A percentile compares a stretch with the other conserved stretches of the same genome.
Conservation (phyloP, 139 green algal genomes). For the Mychonastes homosphaera region DNA sequence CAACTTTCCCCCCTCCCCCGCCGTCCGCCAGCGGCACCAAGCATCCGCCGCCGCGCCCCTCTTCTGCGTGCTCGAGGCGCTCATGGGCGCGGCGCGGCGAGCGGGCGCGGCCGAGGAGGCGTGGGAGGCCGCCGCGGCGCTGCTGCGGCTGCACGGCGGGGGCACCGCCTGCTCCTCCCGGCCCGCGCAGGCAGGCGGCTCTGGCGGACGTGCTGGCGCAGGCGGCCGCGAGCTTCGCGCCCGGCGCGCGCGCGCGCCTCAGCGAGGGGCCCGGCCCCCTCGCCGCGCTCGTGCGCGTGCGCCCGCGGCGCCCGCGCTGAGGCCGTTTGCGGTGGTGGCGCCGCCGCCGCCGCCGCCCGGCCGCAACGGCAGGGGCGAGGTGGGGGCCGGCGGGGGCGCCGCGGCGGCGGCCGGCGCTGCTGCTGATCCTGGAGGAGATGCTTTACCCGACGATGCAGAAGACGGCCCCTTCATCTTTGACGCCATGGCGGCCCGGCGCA, state of each 20-base stretch:
- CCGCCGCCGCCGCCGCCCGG: too few species aligned
- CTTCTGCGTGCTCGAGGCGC: slow-evolving; percentile 12
- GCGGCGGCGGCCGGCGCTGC: background rate
- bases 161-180: too few species aligned
- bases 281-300: background rate
- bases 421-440: background rate
- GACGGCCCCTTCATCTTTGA: background rate
- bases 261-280: background rate
- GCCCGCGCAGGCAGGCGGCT: too few species aligned
- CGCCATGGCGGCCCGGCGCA: too few species aligned
- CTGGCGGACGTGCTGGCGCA: background rate
- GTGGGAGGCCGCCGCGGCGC: slow-evolving; percentile 55
- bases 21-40: slow-evolving; percentile 1
- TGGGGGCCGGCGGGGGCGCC: too few species aligned
- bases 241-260: background rate
- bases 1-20: slow-evolving; percentile 1
- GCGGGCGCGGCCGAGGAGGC: slow-evolving; percentile 34
- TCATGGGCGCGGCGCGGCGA: slow-evolving; percentile 18
- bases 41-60: background rate
- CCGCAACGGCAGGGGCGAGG: too few species aligned
- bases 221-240: background rate
- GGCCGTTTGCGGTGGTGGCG: too few species aligned
- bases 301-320: background rate
- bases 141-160: slow-evolving; percentile 44
- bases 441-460: background rate